Evolutionary conservation across 2,329 filamentous ascomycete species (phyloP).

Genomic region (Pestalotiopsis fici): DNA sequence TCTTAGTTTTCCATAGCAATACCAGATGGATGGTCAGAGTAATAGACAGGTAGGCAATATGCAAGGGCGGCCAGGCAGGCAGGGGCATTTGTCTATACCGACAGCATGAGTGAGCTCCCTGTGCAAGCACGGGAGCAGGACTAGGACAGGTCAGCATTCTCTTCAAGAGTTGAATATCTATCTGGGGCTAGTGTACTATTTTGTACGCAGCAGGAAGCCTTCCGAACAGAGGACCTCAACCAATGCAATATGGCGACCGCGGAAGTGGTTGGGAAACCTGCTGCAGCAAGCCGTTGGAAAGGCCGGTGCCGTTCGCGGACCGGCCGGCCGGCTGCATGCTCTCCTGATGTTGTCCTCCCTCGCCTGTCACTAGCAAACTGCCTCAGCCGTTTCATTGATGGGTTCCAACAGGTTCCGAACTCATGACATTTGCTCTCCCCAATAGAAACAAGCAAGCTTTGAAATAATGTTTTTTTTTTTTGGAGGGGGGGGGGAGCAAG

Average conservation of each 20-base stretch:
- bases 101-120: too few relatives aligned
- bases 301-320: neutral
- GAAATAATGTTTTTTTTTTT: too few relatives aligned
- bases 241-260: neutral
- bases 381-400: neutral
- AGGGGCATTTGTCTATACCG: too few relatives aligned
- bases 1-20: too few relatives aligned
- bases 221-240: neutral
- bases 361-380: neutral
- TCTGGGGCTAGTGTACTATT: neutral
- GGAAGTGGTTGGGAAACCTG: neutral
- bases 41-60: too few relatives aligned
- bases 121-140: too few relatives aligned
- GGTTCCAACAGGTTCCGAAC: neutral
- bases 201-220: neutral
- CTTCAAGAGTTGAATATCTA: too few relatives aligned
- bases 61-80: too few relatives aligned
- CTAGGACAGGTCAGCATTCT: too few relatives aligned
- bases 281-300: constrained; percentile 2
- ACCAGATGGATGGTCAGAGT: too few relatives aligned
- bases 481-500: too few relatives aligned
- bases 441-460: neutral
- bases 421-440: neutral
- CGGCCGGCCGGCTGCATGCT: neutral
- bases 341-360: constrained; percentile 3